These are phyloP conservation scores for Trypanosoma melophagium DNA, from an alignment of 208 protist genomes.

Conservation along the genomic window DNA sequence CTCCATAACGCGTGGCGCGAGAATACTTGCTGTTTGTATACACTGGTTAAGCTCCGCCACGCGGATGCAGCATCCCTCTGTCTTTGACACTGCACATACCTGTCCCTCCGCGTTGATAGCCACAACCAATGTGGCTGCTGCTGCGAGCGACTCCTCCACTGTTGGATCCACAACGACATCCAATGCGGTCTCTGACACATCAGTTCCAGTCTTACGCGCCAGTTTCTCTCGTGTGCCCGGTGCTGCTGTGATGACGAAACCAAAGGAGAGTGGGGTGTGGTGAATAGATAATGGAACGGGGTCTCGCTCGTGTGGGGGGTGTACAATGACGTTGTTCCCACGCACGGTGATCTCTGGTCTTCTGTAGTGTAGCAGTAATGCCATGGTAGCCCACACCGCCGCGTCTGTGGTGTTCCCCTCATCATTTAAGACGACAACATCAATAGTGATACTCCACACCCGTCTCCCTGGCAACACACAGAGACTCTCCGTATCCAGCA, in stretches of 20 bases:
- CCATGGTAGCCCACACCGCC: slow-evolving; percentile 83
- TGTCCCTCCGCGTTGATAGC: slow-evolving; percentile 83
- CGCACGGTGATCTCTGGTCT: slow-evolving; percentile 92
- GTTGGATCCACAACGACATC: slow-evolving; percentile 76
- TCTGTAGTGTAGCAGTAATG: slow-evolving; percentile 91
- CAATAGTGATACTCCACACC: slow-evolving; percentile 87
- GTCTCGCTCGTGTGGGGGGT: slow-evolving; percentile 90
- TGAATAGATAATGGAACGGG: slow-evolving; percentile 94
- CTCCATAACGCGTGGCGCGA: slow-evolving; percentile 48
- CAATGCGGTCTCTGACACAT: slow-evolving; percentile 11
- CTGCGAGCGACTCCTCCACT: slow-evolving; percentile 57
- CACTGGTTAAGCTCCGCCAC: slow-evolving; percentile 47
- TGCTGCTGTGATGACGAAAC: slow-evolving; percentile 68
- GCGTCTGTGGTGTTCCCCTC: slow-evolving; percentile 93
- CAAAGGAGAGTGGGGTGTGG: slow-evolving; percentile 90
- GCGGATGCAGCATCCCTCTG: slow-evolving; percentile 63
- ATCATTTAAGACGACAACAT: slow-evolving; percentile 93
- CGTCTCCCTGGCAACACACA: slow-evolving; percentile 94
- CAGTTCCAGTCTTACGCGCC: neutral
- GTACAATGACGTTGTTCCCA: slow-evolving; percentile 80
- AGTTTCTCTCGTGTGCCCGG: slow-evolving; percentile 26
- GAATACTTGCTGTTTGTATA: slow-evolving; percentile 43
- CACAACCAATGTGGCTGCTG: slow-evolving; percentile 61
- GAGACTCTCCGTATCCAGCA: slow-evolving; percentile 95
- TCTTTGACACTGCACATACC: slow-evolving; percentile 80